A percentile compares a stretch with the other conserved stretches of the same genome.
These are phyloP conservation scores for Tricholoma saponaceum DNA, from an alignment of 768 basidiomycete species.

Conservation along the genomic window DNA sequence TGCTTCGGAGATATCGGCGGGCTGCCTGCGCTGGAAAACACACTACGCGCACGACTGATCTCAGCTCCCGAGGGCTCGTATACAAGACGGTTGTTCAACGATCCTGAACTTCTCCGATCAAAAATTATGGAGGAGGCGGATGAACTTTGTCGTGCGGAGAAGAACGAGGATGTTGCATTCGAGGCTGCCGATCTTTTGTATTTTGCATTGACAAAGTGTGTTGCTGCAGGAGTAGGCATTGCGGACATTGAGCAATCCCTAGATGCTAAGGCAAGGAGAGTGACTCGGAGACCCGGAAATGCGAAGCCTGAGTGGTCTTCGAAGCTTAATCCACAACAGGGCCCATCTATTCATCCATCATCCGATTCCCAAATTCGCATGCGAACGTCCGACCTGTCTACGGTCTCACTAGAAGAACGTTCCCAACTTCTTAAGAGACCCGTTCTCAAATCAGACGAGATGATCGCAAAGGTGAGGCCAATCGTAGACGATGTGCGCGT, in stretches of 20 bases:
- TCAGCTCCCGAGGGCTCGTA: conserved; percentile 90
- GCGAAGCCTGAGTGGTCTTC: conserved; percentile 81
- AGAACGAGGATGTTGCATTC: conserved; percentile 81
- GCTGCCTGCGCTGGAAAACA: conserved; percentile 74
- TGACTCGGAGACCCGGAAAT: conserved; percentile 85
- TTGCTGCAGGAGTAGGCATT: conserved; percentile 76
- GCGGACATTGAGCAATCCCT: conserved; percentile 81
- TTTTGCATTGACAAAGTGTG: conserved; percentile 84
- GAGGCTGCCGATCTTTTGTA: conserved; percentile 96
- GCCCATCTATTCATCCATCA: conserved; percentile 18
- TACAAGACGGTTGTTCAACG: conserved; percentile 81
- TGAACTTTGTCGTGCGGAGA: conserved; percentile 83
- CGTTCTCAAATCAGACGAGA: conserved; percentile 81
- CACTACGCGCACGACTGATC: conserved; percentile 64
- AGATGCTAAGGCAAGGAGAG: conserved; percentile 80
- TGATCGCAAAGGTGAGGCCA: conserved; percentile 91
- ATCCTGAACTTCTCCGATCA: conserved; percentile 74
- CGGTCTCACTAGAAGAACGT: conserved; percentile 48
- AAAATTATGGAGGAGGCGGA: conserved; percentile 99
- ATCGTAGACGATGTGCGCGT: conserved; percentile 86
- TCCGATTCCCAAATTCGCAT: conserved; percentile 60
- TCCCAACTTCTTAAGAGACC: conserved; percentile 78
- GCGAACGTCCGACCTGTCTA: conserved; percentile 64
- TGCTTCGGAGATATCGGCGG: conserved; percentile 89
- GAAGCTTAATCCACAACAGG: conserved; percentile 18